Percentiles rank a stretch among this genome's conserved stretches.
phyloP scores from a whole-genome alignment of 345 rosid genomes.

The Pistacia vera region DNA sequence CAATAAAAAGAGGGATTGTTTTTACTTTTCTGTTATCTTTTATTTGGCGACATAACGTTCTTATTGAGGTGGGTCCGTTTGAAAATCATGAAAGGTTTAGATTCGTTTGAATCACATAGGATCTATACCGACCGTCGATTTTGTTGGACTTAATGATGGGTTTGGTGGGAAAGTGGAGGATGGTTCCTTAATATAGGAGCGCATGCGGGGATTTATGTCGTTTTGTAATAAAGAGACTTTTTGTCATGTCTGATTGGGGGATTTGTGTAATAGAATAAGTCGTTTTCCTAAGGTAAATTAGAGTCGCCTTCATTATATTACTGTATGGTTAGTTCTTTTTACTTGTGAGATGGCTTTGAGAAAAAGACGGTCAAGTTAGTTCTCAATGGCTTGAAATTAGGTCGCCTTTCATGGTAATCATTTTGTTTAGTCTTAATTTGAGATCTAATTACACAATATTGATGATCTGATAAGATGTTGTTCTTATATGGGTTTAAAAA shows the following conservation, averaged over 20 bases:
- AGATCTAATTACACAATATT: no score
- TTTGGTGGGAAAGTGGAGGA: not conserved
- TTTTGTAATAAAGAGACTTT: no score
- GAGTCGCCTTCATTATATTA: no score
- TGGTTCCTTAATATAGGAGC: not conserved
- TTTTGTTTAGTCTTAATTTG: no score
- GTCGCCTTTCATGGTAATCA: no score
- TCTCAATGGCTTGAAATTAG: slow-evolving; percentile 12
- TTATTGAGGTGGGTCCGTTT: slow-evolving; percentile 38
- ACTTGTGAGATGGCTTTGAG: no score
- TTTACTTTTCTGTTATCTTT: not conserved
- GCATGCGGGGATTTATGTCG: not conserved
- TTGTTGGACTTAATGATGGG: not conserved
- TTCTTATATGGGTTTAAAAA: no score
- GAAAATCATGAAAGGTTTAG: not conserved
- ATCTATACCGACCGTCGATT: slow-evolving; percentile 33
- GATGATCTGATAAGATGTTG: no score
- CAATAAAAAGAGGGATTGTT: slow-evolving; percentile 21
- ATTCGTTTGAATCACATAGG: slow-evolving; percentile 28
- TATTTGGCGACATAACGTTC: slow-evolving; percentile 31
- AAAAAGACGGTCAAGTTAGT: not conserved
- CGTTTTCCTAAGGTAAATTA: no score
- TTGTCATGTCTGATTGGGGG: no score
- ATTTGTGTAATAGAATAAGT: no score
- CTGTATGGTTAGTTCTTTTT: no score